Base-by-base conservation (phyloP, 257 asterid genomes). In the Cordia subcordata region DNA sequence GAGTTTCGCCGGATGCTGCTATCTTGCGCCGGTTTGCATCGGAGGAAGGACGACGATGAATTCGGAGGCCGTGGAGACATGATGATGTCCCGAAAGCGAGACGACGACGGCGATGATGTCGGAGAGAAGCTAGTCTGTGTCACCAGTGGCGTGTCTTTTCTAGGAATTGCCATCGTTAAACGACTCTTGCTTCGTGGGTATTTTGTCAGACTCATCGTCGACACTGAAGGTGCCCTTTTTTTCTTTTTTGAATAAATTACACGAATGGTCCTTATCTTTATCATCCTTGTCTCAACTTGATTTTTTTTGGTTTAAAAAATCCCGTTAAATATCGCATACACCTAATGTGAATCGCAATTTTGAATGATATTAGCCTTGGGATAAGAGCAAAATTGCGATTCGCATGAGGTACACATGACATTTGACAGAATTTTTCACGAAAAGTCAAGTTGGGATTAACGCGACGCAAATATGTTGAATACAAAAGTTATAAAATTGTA, bases 61-160 rank as follows among this genome's bases (percentile, higher is more conserved):
- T 32, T 77, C 51, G 57, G 39, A 40, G 53, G 19, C 32, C 14
- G 11, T 65, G 55, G 18, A 35, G 55, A 49, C 0, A 49, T 18
- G 1, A 15, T 6, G 8, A 63, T 40, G 11, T 3, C 47, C 10
- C 4, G 47, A 42, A 4, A 10, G 47, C 46, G 16, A 77, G 4
- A 65, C 40, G 61, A 32, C n/a, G 62, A 60, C 56, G 60, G 52
- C 66, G 86, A 65, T 23, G 92, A 70, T 68, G 67, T 72, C 10
- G 55, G 60, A 56, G 82, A 74, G 46, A 77, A 79, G 64, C 55
- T 86, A 54, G 95, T 92, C 16, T 88, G 99, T 56, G 96, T 92
- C 60, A 92, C 96, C 63, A 85, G 95, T 67, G 95, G 96, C 66
- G 95, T 86, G 9, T 92, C 96, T n/a, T 92, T 71, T 64, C 80